These are phyloP conservation scores for Lichtheimia ramosa DNA, from an alignment of 371 early-diverging fungal genomes.

Conservation along the genomic window DNA sequence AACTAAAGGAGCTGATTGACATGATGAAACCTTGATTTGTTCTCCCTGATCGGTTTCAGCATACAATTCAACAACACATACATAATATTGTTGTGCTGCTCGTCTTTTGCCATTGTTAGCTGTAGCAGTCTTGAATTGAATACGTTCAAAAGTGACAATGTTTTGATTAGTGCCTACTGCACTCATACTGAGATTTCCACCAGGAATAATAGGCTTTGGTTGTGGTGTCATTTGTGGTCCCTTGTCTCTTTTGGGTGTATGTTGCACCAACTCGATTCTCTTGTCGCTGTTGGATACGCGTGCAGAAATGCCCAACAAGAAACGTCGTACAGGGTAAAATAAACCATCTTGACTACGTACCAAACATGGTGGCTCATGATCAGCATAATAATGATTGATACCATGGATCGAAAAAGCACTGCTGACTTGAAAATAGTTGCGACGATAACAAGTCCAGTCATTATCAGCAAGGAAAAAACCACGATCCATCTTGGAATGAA, in stretches of 20 bases:
- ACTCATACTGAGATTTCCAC: slow-evolving; percentile 56
- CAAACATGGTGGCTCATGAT: slow-evolving; percentile 55
- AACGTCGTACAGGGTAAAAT: slow-evolving; percentile 49
- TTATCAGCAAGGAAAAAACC: slow-evolving; percentile 81
- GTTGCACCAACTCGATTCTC: slow-evolving; percentile 87
- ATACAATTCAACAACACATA: slow-evolving; percentile 70
- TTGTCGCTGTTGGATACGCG: slow-evolving; percentile 71
- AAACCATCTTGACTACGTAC: slow-evolving; percentile 49
- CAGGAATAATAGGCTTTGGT: slow-evolving; percentile 60
- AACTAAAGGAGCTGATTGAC: slow-evolving; percentile 82
- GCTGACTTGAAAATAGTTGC: slow-evolving; percentile 93
- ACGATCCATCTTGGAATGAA: slow-evolving; percentile 67
- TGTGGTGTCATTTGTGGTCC: slow-evolving; percentile 82
- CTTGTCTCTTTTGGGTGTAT: slow-evolving; percentile 94
- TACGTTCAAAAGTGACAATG: slow-evolving; percentile 84
- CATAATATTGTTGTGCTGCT: slow-evolving; percentile 91
- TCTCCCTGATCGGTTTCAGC: slow-evolving; percentile 62
- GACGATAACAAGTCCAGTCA: slow-evolving; percentile 93
- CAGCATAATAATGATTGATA: slow-evolving; percentile 41
- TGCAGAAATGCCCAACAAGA: slow-evolving; percentile 74
- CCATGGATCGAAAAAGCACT: slow-evolving; percentile 71
- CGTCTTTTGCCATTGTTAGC: slow-evolving; percentile 90
- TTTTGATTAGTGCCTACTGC: slow-evolving; percentile 55
- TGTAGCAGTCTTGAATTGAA: slow-evolving; percentile 96
- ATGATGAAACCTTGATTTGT: slow-evolving; percentile 61